Evolutionary conservation across 192 early-diverging fungal species (phyloP).

Genomic region (Backusella westeae): DNA sequence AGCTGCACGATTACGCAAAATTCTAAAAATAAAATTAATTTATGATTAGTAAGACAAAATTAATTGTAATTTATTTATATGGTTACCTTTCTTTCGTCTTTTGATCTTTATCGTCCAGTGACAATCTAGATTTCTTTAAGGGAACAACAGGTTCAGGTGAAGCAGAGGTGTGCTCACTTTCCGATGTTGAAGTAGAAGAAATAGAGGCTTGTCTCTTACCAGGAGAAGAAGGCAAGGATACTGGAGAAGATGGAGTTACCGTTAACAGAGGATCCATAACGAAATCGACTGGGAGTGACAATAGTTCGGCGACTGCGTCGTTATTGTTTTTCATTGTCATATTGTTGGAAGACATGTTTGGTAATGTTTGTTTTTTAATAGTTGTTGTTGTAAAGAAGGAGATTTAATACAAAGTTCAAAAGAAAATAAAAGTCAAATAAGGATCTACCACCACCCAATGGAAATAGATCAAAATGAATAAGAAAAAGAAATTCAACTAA

Average conservation of each 20-base stretch:
- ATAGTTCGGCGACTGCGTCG: constrained; percentile 15
- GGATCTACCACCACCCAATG: constrained; percentile 37
- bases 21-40: constrained; percentile 30
- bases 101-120: constrained; percentile 31
- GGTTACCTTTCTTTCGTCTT: constrained; percentile 34
- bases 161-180: background rate
- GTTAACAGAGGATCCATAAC: constrained; percentile 22
- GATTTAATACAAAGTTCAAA: constrained; percentile 11
- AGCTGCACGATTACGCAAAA: constrained; percentile 68
- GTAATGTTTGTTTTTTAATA: background rate
- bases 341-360: background rate
- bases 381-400: constrained; percentile 1
- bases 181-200: background rate
- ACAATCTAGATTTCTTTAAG: constrained; percentile 13
- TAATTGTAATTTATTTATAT: constrained; percentile 9
- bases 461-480: constrained; percentile 18
- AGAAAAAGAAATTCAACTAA: constrained; percentile 8
- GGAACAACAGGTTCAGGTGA: background rate
- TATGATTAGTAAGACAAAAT: background rate
- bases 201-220: background rate
- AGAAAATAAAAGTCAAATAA: background rate
- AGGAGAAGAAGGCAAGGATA: background rate
- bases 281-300: constrained; percentile 23
- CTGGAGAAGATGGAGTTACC: background rate
- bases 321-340: background rate